These are phyloP conservation scores for Leccinum holopus DNA, from an alignment of 1,284 basidiomycete species.

Conservation along the genomic window DNA sequence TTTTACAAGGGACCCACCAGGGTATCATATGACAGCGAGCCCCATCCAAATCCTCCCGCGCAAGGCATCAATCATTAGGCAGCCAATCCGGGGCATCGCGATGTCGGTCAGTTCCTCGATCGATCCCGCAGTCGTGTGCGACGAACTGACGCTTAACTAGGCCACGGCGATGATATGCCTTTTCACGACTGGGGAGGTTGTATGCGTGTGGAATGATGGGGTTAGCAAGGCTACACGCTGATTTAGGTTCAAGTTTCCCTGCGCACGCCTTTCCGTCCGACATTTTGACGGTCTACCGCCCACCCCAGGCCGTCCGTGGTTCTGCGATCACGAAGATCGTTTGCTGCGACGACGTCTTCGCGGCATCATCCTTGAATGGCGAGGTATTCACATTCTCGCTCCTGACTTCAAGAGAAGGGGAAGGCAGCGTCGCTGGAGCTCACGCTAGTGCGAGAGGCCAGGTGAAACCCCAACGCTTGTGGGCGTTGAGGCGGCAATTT, in stretches of 20 bases:
- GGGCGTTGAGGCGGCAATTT: constrained; percentile 86
- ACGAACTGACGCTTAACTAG: constrained; percentile 37
- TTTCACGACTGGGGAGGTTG: constrained; percentile 72
- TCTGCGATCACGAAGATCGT: constrained; percentile 81
- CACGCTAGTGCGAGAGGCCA: constrained; percentile 35
- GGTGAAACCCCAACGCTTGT: constrained; percentile 83
- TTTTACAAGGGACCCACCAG: constrained; percentile 35
- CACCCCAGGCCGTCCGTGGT: constrained; percentile 69
- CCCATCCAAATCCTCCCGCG: constrained; percentile 81
- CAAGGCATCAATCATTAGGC: constrained; percentile 76
- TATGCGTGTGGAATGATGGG: constrained; percentile 80
- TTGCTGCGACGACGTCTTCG: constrained; percentile 80
- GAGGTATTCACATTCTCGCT: constrained; percentile 88
- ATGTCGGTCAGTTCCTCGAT: constrained; percentile 56
- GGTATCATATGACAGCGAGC: constrained; percentile 73
- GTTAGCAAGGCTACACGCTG: constrained; percentile 32
- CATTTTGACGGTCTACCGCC: constrained; percentile 70
- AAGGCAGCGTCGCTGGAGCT: constrained; percentile 20
- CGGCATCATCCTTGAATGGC: constrained; percentile 83
- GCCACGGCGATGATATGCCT: constrained; percentile 84
- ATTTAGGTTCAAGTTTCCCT: constrained; percentile 53
- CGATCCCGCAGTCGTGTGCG: constrained; percentile 5
- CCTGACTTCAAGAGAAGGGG: constrained; percentile 36
- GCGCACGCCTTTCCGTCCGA: constrained; percentile 68
- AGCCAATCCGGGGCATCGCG: constrained; percentile 67